These are phyloP conservation scores for Picochlorum sp. DNA, from an alignment of 139 green algal genomes.

Conservation along the genomic window DNA sequence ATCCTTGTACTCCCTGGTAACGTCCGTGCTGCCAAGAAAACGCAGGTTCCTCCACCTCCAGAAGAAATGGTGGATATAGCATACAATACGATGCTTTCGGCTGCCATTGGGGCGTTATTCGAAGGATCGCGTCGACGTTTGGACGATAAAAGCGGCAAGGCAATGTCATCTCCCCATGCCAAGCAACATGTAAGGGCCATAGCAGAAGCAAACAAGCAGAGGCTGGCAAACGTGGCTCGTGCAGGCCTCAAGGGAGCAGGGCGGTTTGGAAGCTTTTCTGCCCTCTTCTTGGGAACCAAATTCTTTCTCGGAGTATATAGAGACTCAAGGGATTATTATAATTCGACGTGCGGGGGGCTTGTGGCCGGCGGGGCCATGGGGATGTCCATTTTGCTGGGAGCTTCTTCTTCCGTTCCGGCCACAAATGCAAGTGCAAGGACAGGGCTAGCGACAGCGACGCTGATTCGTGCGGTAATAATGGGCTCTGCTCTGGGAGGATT, in stretches of 20 bases:
- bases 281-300: constrained; percentile 26
- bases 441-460: background rate
- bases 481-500: constrained; percentile 17
- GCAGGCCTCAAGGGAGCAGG: constrained; percentile 7
- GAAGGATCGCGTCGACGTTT: constrained; percentile 3
- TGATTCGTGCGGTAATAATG: constrained; percentile 10
- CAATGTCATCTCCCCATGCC: background rate
- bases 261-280: constrained; percentile 22
- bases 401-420: background rate
- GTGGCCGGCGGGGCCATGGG: constrained; percentile 20
- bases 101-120: constrained; percentile 10
- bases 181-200: background rate
- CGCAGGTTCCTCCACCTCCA: constrained; percentile 20
- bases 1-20: too few species aligned
- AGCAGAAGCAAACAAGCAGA: constrained; percentile 22
- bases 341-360: constrained; percentile 15
- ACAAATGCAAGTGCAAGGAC: constrained; percentile 10
- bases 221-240: constrained; percentile 12
- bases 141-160: constrained; percentile 10
- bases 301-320: constrained; percentile 22
- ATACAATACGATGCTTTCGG: constrained; percentile 8
- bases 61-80: constrained; percentile 24
- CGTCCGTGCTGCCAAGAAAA: background rate
- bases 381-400: background rate
- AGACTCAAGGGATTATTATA: constrained; percentile 9